A percentile compares a stretch with the other conserved stretches of the same genome.
Conservation (phyloP, 768 basidiomycete species). For the Lyophyllum shimeji region DNA sequence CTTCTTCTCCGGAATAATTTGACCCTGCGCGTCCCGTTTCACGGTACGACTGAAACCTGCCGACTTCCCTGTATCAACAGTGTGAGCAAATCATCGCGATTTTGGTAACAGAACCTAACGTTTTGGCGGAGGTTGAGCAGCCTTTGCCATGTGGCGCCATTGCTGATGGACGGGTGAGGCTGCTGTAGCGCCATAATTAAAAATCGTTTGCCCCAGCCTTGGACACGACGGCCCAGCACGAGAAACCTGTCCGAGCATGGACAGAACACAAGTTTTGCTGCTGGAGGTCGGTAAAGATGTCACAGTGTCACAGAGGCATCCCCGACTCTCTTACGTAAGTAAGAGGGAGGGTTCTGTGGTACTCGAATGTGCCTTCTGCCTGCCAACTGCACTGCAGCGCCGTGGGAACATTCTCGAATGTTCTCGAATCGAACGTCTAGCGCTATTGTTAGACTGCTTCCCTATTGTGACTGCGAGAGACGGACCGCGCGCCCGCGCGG, state of each 20-base stretch:
- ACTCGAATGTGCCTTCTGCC: too few species aligned
- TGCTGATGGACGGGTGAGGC: constrained; percentile 1
- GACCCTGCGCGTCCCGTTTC: constrained; percentile 11
- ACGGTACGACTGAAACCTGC: constrained; percentile 2
- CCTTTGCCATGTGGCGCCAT: not conserved
- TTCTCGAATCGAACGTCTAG: constrained; percentile 12
- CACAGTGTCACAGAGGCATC: too few species aligned
- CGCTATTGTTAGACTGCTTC: not conserved
- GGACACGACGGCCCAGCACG: constrained; percentile 11
- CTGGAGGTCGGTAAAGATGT: not conserved
- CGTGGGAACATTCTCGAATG: not conserved
- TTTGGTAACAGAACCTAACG: not conserved
- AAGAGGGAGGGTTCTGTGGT: too few species aligned
- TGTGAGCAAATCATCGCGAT: not conserved
- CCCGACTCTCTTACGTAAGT: too few species aligned
- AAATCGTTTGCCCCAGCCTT: constrained; percentile 1
- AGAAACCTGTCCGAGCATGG: constrained; percentile 5
- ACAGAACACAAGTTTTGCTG: constrained; percentile 1
- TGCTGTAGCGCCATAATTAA: constrained; percentile 1
- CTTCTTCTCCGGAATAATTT: constrained; percentile 16
- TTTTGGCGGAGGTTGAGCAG: not conserved
- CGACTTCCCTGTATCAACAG: constrained; percentile 2
- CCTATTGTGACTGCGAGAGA: too few species aligned
- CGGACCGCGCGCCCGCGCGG: too few species aligned
- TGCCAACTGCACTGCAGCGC: too few species aligned